Base-by-base conservation (phyloP, 768 basidiomycete genomes). In the Fomitopsis serialis region DNA sequence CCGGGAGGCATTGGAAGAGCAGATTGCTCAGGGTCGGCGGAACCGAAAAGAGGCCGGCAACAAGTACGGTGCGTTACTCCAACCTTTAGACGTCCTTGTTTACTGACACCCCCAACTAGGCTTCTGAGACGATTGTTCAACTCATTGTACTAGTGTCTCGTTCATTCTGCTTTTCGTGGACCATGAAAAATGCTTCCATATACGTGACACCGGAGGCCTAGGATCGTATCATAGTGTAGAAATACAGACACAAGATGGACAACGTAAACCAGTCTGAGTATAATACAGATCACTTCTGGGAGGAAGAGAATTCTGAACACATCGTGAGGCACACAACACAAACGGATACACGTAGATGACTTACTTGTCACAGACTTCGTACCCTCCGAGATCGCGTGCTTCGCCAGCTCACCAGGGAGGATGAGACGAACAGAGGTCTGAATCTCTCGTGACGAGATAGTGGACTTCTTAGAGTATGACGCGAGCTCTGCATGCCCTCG, bases 1-100 rank as follows among this genome's bases (percentile, higher is more conserved):
- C 62, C 81, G 91, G 29, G 91, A 91, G 50, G 82, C 79, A 0
- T 61, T 94, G 57, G 92, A 94, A 66, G 90, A 92, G 55, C 82
- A 71, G 70, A 90, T 93, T 58, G 91, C 92, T 0, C 83, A 91
- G 67, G 90, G 85, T 2, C 77, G 84, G 56, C 75, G 87, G 56
- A 93, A 93, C 62, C 77, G 90, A 56, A 93, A 93, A 66, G 89
- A 92, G 63, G 90, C 92, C 0, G 92, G 92, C 10, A 92, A 90
- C 70, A 94, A 93, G 77, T 93, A 94, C 61, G 92, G 92, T 86
- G 61, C 55, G 78, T 71, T 13, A 10, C 43, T 12, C 42, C 11
- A 29, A 6, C 23, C n/a, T n/a, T n/a, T 45, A 25, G 46, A 19
- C 17, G 32, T 8, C 46, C 11, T 24, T 11, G 25, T 17, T 48